These are phyloP conservation scores for Helichrysum umbraculigerum DNA, from an alignment of 129 eudicot species.

Conservation along the genomic window DNA sequence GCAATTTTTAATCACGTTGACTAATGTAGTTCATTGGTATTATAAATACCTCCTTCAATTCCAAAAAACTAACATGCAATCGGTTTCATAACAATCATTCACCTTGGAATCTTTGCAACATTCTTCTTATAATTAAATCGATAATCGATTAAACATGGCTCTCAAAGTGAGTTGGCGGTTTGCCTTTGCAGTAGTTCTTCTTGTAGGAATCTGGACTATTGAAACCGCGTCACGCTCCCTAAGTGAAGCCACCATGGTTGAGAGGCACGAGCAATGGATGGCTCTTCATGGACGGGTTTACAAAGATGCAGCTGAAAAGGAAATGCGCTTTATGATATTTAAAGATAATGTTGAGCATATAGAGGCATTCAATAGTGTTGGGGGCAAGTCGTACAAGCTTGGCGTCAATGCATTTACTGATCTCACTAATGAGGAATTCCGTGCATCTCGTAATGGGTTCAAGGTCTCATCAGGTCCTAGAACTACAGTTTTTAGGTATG, in stretches of 20 bases:
- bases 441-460: conserved; percentile 22
- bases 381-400: conserved; percentile 22
- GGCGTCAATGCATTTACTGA: conserved; percentile 30
- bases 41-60: not conserved
- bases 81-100: not conserved
- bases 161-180: not conserved
- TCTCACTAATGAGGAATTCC: conserved; percentile 27
- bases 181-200: conserved; percentile 9
- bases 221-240: conserved; percentile 20
- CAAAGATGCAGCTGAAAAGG: too few species aligned
- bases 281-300: conserved; percentile 21
- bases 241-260: conserved; percentile 7
- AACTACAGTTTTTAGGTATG: conserved; percentile 16
- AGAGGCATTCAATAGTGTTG: not conserved
- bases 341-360: conserved; percentile 22
- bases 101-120: not conserved
- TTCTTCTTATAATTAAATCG: not conserved
- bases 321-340: conserved; percentile 24
- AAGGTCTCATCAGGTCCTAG: conserved; percentile 5
- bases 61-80: not conserved
- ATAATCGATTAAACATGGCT: conserved; percentile 1
- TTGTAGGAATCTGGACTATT: conserved; percentile 6
- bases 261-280: conserved; percentile 33
- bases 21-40: too few species aligned
- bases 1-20: not conserved